A percentile compares a stretch with the other conserved stretches of the same genome.
phyloP scores from a whole-genome alignment of 2,329 filamentous ascomycete species.

The Colletotrichum higginsianum region DNA sequence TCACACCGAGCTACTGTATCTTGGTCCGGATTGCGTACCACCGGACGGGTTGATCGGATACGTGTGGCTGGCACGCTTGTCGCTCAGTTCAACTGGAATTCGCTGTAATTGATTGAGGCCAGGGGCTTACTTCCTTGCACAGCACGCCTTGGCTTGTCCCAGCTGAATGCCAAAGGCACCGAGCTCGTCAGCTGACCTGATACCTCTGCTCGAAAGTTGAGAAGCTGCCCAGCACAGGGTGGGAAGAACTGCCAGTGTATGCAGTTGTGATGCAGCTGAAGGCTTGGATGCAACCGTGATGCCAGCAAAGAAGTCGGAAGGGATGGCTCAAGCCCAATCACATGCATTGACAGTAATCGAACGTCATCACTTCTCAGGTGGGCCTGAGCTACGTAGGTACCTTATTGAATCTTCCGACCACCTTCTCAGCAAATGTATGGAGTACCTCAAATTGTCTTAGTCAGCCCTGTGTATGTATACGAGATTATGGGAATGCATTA shows the following conservation, averaged over 20 bases:
- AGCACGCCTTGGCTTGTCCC: neutral
- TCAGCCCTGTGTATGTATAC: neutral
- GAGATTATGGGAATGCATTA: neutral
- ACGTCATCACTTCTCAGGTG: neutral
- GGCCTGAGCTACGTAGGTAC: neutral
- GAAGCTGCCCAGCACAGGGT: neutral
- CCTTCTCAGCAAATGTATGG: neutral
- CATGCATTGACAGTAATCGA: neutral
- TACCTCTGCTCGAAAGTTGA: no score
- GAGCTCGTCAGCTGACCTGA: neutral
- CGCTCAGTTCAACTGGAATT: slow-evolving; percentile 11
- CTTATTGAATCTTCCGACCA: neutral
- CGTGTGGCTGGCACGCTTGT: slow-evolving; percentile 5
- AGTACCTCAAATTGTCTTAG: neutral
- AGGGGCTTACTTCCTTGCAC: no score
- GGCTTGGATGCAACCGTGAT: neutral
- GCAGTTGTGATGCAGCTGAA: neutral
- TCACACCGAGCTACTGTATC: neutral
- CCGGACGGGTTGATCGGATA: slow-evolving; percentile 4
- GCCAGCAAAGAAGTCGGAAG: neutral
- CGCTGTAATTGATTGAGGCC: neutral
- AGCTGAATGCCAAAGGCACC: neutral
- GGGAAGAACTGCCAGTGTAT: neutral
- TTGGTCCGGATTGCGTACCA: neutral
- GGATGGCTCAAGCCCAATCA: slow-evolving; percentile 1